A percentile compares a stretch with the other conserved stretches of the same genome.
Evolutionary conservation across 2,329 filamentous ascomycete species (phyloP).

Genomic region (Chrysosporium keratinophilum): DNA sequence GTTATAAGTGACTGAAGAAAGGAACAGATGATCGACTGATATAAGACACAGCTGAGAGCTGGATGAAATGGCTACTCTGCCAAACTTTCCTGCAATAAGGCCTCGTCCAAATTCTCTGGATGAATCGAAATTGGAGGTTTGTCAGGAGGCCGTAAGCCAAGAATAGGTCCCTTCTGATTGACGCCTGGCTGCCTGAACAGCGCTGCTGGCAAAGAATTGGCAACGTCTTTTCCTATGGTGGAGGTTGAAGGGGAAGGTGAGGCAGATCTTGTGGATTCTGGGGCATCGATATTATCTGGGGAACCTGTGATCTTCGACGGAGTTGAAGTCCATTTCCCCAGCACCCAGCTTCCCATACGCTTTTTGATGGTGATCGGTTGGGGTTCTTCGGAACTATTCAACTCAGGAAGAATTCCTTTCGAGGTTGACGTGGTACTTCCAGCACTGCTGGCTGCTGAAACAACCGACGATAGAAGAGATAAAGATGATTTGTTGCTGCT

Average conservation of each 20-base stretch:
- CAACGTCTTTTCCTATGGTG: background rate
- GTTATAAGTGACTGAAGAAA: background rate
- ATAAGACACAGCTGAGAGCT: background rate
- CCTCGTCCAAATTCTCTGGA: conserved; percentile 48
- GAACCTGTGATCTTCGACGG: background rate
- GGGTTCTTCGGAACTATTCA: conserved; percentile 44
- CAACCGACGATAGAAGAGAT: conserved; percentile 31
- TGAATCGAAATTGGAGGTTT: conserved; percentile 48
- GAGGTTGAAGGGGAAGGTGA: conserved; percentile 7
- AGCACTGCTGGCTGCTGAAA: conserved; percentile 18
- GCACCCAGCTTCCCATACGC: conserved; percentile 13
- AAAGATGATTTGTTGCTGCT: conserved; percentile 21
- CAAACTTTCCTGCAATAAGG: conserved; percentile 52
- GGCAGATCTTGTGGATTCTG: background rate
- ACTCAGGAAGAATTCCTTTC: conserved; percentile 41
- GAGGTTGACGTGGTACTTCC: conserved; percentile 14
- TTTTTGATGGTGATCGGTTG: conserved; percentile 10
- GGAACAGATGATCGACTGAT: background rate
- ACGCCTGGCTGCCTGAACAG: conserved; percentile 55
- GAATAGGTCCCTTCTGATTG: conserved; percentile 65
- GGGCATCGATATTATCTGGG: background rate
- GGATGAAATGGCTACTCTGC: conserved; percentile 30
- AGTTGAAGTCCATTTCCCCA: conserved; percentile 7
- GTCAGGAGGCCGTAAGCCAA: conserved; percentile 55
- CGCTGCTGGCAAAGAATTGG: conserved; percentile 21